Evolutionary conservation across 345 rosid species (phyloP), one percentile per base, ranked within the genome.

Genomic region (Aethionema arabicum): DNA sequence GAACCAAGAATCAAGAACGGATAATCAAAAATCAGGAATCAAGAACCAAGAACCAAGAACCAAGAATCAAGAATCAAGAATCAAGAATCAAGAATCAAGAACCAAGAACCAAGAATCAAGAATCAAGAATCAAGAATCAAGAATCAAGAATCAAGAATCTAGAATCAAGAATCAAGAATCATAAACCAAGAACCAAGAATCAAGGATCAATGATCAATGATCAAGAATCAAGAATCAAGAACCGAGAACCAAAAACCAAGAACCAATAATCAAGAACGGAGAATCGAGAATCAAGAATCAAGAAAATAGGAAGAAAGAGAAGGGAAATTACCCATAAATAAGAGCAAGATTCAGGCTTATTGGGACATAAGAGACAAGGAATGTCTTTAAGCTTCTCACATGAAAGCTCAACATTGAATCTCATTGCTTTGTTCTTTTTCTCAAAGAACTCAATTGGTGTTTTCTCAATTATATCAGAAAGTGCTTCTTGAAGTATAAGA

Each of bases 331-430:
- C 92, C 88, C 83, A 61, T 13, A 76, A 64, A 53, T 65, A 81
- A 79, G 79, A 80, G 39, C 81, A 76, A 16, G 80, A 82, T 39
- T 82, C 84, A 4, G 82, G 85, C 68, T 74, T 82, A 3, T 11
- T 55, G 5, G 73, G 71, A 59, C 82, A 80, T 3, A 76, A 70
- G 52, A 82, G 37, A 73, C 79, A 80, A 35, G 84, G 77, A 8
- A 83, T 83, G 41, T 79, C 85, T 48, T 70, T 39, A 7, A 86
- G 68, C 38, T 16, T 63, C 13, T 66, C 67, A n/a, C 64, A 74
- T 42, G 77, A 67, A 27, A 74, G 14, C 37, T 59, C 80, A 29
- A 81, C 83, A 42, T 69, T 48, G 56, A 68, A 74, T 56, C 69
- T 73, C 50, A 81, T 59, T n/a, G 59, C 16, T 67, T 44, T 32